These are phyloP conservation scores for Tuber brumale DNA, from an alignment of 495 filamentous ascomycete genomes.

Conservation along the genomic window DNA sequence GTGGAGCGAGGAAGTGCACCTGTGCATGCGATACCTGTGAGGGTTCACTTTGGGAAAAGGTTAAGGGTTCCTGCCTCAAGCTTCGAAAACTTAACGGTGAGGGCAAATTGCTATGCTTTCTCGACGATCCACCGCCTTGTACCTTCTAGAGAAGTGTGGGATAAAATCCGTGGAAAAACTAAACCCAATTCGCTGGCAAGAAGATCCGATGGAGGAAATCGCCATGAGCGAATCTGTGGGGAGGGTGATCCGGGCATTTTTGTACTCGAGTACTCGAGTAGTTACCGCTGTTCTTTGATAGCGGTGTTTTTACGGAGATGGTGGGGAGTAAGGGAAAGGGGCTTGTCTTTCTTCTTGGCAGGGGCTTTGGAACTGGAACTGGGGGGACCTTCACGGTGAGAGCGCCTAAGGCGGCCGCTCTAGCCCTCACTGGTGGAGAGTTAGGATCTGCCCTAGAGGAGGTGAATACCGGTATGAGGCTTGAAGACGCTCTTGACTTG, in stretches of 20 bases:
- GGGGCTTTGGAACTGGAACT: conserved; percentile 15
- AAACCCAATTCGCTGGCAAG: not conserved
- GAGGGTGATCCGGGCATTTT: not conserved
- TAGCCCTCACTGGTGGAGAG: conserved; percentile 15
- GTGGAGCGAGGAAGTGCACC: not conserved
- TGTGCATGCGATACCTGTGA: not conserved
- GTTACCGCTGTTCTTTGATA: not conserved
- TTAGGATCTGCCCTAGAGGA: not conserved
- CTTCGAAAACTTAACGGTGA: not conserved
- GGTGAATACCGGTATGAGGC: not conserved
- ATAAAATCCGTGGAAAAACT: not conserved
- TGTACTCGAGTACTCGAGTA: no score
- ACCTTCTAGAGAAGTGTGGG: not conserved
- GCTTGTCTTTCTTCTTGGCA: conserved; percentile 16
- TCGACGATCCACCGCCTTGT: not conserved
- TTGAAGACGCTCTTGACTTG: not conserved
- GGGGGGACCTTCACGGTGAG: conserved; percentile 21
- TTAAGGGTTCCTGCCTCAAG: not conserved
- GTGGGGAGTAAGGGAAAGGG: conserved; percentile 18
- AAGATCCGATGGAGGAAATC: not conserved
- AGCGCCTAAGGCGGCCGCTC: conserved; percentile 11
- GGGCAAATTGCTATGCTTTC: not conserved
- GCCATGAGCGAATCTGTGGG: not conserved
- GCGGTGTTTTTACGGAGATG: not conserved
- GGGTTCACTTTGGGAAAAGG: not conserved